phyloP scores from a whole-genome alignment of 768 basidiomycete genomes.

The Pleurotus tuber-regium region DNA sequence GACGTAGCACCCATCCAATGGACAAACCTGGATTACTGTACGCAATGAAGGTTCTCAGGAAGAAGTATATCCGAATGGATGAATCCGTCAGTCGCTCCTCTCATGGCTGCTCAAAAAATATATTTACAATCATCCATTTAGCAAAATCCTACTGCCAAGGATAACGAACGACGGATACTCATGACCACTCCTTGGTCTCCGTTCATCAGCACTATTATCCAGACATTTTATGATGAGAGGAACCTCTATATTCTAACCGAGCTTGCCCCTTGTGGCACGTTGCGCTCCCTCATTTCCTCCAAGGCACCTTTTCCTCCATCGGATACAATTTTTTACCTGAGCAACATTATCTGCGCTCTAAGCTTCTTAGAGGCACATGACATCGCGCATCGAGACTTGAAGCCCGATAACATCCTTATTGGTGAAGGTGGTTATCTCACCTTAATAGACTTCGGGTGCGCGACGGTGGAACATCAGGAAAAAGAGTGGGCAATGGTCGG shows the following conservation, averaged over 20 bases:
- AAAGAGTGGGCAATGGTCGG: constrained; percentile 36
- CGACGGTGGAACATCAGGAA: constrained; percentile 22
- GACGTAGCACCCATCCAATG: constrained; percentile 23
- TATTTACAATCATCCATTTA: background rate
- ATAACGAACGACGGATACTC: constrained; percentile 42
- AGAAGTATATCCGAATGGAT: constrained; percentile 29
- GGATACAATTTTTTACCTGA: constrained; percentile 47
- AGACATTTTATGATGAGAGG: constrained; percentile 41
- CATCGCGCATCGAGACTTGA: constrained; percentile 55
- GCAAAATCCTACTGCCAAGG: constrained; percentile 28
- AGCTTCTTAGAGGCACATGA: constrained; percentile 41
- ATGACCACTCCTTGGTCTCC: constrained; percentile 48
- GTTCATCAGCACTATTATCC: constrained; percentile 46
- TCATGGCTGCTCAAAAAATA: background rate
- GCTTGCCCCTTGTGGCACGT: constrained; percentile 41
- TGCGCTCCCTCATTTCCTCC: constrained; percentile 34
- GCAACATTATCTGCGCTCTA: constrained; percentile 50
- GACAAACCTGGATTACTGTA: constrained; percentile 37
- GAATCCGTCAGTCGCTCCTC: constrained; percentile 24
- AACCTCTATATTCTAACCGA: constrained; percentile 54
- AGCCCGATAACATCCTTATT: constrained; percentile 57
- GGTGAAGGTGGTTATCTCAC: constrained; percentile 54
- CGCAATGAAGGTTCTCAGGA: constrained; percentile 44
- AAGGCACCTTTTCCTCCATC: constrained; percentile 28
- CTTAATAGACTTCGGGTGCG: constrained; percentile 50